phyloP scores from a whole-genome alignment of 176 grass and related monocot genomes.

The Avena insularis region DNA sequence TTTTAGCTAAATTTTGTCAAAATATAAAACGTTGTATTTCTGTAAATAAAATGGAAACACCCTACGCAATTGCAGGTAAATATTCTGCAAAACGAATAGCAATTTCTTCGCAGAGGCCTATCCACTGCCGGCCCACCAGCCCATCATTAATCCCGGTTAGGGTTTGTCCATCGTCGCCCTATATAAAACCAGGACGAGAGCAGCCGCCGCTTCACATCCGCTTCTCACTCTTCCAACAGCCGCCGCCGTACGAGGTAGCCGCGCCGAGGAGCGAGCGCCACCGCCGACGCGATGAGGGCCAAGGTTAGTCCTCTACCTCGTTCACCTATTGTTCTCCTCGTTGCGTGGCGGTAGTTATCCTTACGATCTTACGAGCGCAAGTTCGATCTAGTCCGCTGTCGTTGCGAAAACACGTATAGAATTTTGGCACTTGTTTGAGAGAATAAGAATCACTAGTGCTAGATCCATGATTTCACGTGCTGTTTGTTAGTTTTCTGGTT shows the following conservation, averaged over 20 bases:
- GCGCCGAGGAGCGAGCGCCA: neutral
- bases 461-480: neutral
- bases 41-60: too few relatives aligned
- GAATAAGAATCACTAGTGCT: neutral
- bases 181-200: conserved; percentile 6
- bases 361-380: neutral
- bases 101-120: neutral
- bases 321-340: neutral
- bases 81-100: too few relatives aligned
- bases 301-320: conserved; percentile 22
- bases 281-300: conserved; percentile 49
- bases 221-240: neutral
- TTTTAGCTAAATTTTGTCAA: too few relatives aligned
- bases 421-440: conserved; percentile 31
- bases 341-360: neutral
- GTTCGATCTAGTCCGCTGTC: conserved; percentile 23
- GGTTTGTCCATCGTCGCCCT: conserved; percentile 18
- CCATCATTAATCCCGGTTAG: neutral
- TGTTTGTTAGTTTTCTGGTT: neutral
- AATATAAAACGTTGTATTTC: too few relatives aligned
- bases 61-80: too few relatives aligned
- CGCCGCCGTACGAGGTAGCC: neutral
- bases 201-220: neutral
- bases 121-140: neutral
- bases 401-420: neutral